phyloP scores from a whole-genome alignment of 495 filamentous ascomycete genomes.

The Hypoxylon fragiforme region DNA sequence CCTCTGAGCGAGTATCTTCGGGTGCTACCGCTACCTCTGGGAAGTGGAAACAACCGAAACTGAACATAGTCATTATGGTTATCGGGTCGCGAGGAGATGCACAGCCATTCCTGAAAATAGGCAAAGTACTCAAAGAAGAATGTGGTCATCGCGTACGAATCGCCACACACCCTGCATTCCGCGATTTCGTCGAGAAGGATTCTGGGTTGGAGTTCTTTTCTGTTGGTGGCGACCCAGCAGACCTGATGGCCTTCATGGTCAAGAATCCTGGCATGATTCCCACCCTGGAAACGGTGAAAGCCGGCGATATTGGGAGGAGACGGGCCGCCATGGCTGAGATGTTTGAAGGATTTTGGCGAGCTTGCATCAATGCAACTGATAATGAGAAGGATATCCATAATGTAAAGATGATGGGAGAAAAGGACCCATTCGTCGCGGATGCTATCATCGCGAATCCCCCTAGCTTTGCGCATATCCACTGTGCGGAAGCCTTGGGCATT shows the following conservation, averaged over 20 bases:
- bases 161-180: slow-evolving; percentile 70
- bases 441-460: slow-evolving; percentile 74
- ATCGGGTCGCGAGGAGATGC: slow-evolving; percentile 77
- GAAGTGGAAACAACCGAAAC: slow-evolving; percentile 43
- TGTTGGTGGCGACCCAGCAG: slow-evolving; percentile 71
- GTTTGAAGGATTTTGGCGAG: slow-evolving; percentile 63
- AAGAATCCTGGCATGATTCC: slow-evolving; percentile 77
- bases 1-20: slow-evolving; percentile 28
- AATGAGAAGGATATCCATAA: slow-evolving; percentile 57
- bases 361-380: slow-evolving; percentile 59
- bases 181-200: slow-evolving; percentile 66
- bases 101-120: slow-evolving; percentile 74
- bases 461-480: slow-evolving; percentile 67
- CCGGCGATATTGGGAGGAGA: slow-evolving; percentile 64
- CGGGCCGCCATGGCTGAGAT: slow-evolving; percentile 65
- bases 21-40: slow-evolving; percentile 19
- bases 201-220: slow-evolving; percentile 69
- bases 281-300: slow-evolving; percentile 62
- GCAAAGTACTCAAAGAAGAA: slow-evolving; percentile 66
- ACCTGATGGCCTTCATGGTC: slow-evolving; percentile 82
- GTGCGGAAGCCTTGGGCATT: slow-evolving; percentile 65
- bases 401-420: slow-evolving; percentile 56
- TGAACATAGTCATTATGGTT: slow-evolving; percentile 81
- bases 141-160: slow-evolving; percentile 72
- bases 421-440: slow-evolving; percentile 64